Conservation (phyloP, 78 protist genomes). For the Trichosphaerium sp. region DNA sequence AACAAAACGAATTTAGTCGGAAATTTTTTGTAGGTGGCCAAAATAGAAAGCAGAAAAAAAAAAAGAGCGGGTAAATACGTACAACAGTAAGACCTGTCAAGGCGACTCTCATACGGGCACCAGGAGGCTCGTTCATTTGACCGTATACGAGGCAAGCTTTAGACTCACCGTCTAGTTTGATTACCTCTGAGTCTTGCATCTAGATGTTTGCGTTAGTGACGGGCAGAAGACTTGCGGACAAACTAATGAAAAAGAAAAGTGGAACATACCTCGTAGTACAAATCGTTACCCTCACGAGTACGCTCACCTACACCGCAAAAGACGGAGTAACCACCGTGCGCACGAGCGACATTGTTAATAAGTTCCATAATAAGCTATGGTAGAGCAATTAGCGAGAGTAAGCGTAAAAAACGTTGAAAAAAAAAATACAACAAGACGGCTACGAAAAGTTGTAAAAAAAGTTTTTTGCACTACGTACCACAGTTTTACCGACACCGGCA, state of each 20-base stretch:
- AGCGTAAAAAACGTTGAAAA: no score
- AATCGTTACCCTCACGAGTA: conserved; percentile 98
- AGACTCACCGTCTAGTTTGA: conserved; percentile 75
- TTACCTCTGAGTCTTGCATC: conserved; percentile 93
- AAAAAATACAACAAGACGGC: no score
- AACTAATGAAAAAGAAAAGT: no score
- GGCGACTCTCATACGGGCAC: conserved; percentile 98
- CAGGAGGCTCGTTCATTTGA: conserved; percentile 99
- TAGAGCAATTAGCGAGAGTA: no score
- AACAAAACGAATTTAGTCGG: no score
- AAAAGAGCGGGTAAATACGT: no score
- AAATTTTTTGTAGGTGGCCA: no score
- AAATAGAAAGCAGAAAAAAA: no score
- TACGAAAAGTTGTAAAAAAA: no score
- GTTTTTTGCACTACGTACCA: conserved; percentile 49
- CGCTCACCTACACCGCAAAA: conserved; percentile 99
- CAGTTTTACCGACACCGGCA: conserved; percentile 99
- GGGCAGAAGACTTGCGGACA: no score
- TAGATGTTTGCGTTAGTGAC: no score
- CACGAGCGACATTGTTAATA: conserved; percentile 97
- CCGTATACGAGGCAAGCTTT: conserved; percentile 98
- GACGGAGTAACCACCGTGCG: conserved; percentile 98
- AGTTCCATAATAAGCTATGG: conserved; percentile 97
- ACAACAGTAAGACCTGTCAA: conserved; percentile 93
- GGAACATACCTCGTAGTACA: conserved; percentile 94